Percentiles rank a stretch among this genome's conserved stretches.
Conservation (phyloP, 768 basidiomycete species). For the Trichaptum fuscoviolaceum region DNA sequence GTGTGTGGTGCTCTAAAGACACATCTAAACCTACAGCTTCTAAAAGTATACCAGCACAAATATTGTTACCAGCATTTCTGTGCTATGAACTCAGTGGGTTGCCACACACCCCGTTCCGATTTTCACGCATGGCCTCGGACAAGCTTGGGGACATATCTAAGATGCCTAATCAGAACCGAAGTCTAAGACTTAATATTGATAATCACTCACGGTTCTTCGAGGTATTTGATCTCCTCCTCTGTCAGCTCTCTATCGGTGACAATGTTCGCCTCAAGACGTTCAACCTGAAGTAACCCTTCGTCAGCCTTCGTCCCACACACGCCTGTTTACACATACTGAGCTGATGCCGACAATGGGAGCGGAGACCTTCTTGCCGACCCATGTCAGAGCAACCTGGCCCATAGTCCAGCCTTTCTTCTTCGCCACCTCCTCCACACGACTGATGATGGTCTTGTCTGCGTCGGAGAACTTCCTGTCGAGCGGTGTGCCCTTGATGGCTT, state of each 20-base stretch:
- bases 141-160: conserved; percentile 13
- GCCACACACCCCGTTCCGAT: not conserved
- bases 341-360: conserved; percentile 37
- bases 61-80: not conserved
- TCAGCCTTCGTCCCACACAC: not conserved
- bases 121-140: conserved; percentile 10
- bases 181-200: not conserved
- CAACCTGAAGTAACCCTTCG: not conserved
- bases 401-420: conserved; percentile 35
- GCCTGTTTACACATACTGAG: conserved; percentile 19
- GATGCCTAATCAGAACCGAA: not conserved
- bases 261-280: not conserved
- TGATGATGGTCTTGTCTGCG: conserved; percentile 28
- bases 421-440: conserved; percentile 36
- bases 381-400: conserved; percentile 43
- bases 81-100: too few species aligned
- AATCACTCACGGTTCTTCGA: conserved; percentile 22
- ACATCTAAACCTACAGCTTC: too few species aligned
- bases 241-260: conserved; percentile 13
- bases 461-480: conserved; percentile 19
- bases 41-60: not conserved
- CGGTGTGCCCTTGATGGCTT: conserved; percentile 15
- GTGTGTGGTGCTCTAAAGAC: too few species aligned
- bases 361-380: conserved; percentile 31
- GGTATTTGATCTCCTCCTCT: conserved; percentile 25